Conservation (phyloP, 208 protist genomes). For the Tritrichomonas musculus region DNA sequence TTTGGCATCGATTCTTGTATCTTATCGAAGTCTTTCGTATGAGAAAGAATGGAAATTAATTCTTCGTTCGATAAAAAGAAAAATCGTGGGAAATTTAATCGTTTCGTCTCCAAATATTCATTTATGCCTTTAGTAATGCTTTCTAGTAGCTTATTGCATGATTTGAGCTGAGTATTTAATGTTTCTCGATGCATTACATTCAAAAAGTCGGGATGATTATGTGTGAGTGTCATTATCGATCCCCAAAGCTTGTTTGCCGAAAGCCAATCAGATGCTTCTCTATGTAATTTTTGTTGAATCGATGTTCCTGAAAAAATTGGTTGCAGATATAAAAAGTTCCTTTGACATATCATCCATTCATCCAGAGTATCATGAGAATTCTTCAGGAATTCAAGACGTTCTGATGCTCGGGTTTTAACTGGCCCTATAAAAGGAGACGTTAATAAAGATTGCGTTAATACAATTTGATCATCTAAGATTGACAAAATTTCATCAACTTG, state of each 20-base stretch:
- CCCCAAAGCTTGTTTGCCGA: slow-evolving; percentile 49
- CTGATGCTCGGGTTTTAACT: slow-evolving; percentile 47
- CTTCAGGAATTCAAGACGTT: slow-evolving; percentile 48
- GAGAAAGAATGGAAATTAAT: slow-evolving; percentile 89
- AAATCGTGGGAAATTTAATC: slow-evolving; percentile 67
- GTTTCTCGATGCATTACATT: slow-evolving; percentile 73
- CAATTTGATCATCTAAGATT: slow-evolving; percentile 40
- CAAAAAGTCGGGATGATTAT: slow-evolving; percentile 63
- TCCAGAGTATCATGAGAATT: slow-evolving; percentile 53
- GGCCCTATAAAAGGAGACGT: slow-evolving; percentile 63
- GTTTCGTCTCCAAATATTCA: slow-evolving; percentile 73
- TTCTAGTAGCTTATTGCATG: slow-evolving; percentile 70
- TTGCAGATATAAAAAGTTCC: slow-evolving; percentile 91
- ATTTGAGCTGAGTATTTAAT: slow-evolving; percentile 68
- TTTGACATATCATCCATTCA: slow-evolving; percentile 65
- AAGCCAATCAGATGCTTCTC: slow-evolving; percentile 68
- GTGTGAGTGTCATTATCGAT: slow-evolving; percentile 48
- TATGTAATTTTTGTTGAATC: slow-evolving; percentile 85
- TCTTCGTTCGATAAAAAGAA: slow-evolving; percentile 90
- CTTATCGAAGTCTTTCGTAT: slow-evolving; percentile 82
- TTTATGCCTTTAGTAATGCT: slow-evolving; percentile 68
- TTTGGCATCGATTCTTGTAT: slow-evolving; percentile 90
- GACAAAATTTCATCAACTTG: slow-evolving; percentile 37
- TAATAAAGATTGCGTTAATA: slow-evolving; percentile 38
- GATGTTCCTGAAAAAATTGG: slow-evolving; percentile 93